Conservation (phyloP, 2,329 filamentous ascomycete genomes). For the Aspergillus sp. region DNA sequence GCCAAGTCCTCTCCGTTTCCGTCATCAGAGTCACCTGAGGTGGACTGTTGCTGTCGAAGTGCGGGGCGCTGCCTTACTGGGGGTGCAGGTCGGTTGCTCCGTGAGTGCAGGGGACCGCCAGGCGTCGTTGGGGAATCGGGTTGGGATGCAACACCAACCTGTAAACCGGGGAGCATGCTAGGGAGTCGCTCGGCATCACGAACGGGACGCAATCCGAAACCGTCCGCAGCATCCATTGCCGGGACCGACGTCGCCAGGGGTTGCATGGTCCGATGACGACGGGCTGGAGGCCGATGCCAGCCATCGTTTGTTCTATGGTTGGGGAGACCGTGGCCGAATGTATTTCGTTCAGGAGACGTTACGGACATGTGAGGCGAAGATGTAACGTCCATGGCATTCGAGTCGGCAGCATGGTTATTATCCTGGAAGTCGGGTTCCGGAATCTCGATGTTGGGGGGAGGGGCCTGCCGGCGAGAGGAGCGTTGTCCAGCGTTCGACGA, state of each 20-base stretch:
- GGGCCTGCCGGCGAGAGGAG: slow-evolving; percentile 63
- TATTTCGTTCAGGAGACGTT: slow-evolving; percentile 62
- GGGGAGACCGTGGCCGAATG: slow-evolving; percentile 48
- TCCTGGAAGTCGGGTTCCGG: slow-evolving; percentile 48
- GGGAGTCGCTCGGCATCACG: slow-evolving; percentile 74
- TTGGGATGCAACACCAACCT: slow-evolving; percentile 68
- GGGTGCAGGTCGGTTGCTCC: slow-evolving; percentile 44
- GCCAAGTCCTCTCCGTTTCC: slow-evolving; percentile 72
- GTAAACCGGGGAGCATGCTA: slow-evolving; percentile 65
- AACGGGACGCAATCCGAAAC: slow-evolving; percentile 65
- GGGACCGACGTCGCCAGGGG: slow-evolving; percentile 59
- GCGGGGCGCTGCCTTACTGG: slow-evolving; percentile 64
- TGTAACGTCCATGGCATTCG: slow-evolving; percentile 50
- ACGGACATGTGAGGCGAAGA: slow-evolving; percentile 55
- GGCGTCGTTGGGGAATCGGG: slow-evolving; percentile 87
- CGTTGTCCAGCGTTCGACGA: slow-evolving; percentile 49
- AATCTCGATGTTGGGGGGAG: slow-evolving; percentile 76
- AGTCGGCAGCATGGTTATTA: slow-evolving; percentile 38
- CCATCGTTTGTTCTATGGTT: slow-evolving; percentile 38
- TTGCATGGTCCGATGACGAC: slow-evolving; percentile 51
- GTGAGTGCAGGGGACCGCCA: slow-evolving; percentile 55
- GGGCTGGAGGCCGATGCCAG: slow-evolving; percentile 34
- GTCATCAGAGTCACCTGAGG: slow-evolving; percentile 80
- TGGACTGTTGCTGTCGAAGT: slow-evolving; percentile 79
- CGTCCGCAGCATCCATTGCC: slow-evolving; percentile 59